A percentile compares a stretch with the other conserved stretches of the same genome.
These are phyloP conservation scores for Sistotremastrum suecicum DNA, from an alignment of 768 basidiomycete genomes.

Conservation along the genomic window DNA sequence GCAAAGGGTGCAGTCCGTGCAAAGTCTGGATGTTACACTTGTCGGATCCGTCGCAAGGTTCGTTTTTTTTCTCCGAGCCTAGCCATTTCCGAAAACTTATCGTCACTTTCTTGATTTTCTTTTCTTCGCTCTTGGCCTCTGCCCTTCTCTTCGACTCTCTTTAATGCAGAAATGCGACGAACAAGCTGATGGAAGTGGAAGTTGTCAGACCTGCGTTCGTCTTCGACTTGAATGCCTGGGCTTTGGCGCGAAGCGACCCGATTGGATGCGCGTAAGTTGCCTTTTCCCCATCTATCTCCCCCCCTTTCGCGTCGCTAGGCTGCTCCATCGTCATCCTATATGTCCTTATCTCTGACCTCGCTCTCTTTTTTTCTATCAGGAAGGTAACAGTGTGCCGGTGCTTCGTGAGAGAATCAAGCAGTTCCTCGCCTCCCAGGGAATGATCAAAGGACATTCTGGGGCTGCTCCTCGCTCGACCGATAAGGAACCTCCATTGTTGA, in stretches of 20 bases:
- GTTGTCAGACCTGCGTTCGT: slow-evolving; percentile 64
- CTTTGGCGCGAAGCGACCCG: slow-evolving; percentile 74
- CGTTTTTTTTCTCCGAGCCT: slow-evolving; percentile 6
- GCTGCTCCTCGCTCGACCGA: slow-evolving; percentile 45
- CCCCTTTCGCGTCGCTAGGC: slow-evolving; percentile 2
- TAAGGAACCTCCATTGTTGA: slow-evolving; percentile 40
- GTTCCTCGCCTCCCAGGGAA: slow-evolving; percentile 68
- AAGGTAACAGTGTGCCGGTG: slow-evolving; percentile 50
- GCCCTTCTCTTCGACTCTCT: slow-evolving; percentile 8
- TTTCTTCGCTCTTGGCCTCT: slow-evolving; percentile 7
- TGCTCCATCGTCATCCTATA: neutral
- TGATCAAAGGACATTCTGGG: slow-evolving; percentile 82
- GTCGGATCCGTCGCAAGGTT: slow-evolving; percentile 77
- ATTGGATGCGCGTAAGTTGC: slow-evolving; percentile 65
- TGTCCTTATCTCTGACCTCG: slow-evolving; percentile 1
- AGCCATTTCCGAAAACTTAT: slow-evolving; percentile 1
- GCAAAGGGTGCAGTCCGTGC: slow-evolving; percentile 72
- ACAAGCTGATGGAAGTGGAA: slow-evolving; percentile 41
- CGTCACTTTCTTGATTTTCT: slow-evolving; percentile 5
- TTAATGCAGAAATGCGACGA: slow-evolving; percentile 70
- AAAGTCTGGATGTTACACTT: slow-evolving; percentile 83
- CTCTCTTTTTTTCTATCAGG: slow-evolving; percentile 25
- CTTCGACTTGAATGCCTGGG: slow-evolving; percentile 76
- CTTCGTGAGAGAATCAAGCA: slow-evolving; percentile 68
- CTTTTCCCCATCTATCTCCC: slow-evolving; percentile 3